Conservation (phyloP, 352 stramenopile species). For the Phytophthora fragariae region DNA sequence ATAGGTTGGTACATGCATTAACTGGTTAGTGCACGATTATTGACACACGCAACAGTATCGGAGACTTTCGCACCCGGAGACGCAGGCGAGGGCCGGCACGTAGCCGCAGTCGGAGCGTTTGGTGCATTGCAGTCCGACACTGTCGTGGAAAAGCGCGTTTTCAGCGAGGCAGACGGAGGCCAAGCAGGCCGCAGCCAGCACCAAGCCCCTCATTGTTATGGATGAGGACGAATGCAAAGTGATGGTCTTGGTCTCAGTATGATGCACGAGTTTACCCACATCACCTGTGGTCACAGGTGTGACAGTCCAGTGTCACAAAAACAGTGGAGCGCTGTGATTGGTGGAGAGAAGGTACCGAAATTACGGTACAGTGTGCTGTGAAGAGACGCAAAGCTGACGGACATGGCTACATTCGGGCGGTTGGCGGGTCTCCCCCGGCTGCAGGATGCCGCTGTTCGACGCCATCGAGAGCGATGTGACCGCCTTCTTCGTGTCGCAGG, state of each 20-base stretch:
- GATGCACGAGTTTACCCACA: conserved; percentile 25
- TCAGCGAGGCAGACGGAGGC: conserved; percentile 13
- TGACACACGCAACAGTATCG: not conserved
- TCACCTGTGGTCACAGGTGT: not conserved
- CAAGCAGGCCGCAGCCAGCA: conserved; percentile 15
- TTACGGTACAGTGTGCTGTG: conserved; percentile 15
- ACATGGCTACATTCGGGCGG: conserved; percentile 32
- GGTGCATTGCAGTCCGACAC: conserved; percentile 55
- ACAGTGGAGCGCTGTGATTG: conserved; percentile 8
- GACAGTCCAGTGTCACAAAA: conserved; percentile 24
- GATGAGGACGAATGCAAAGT: conserved; percentile 12
- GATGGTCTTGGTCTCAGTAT: conserved; percentile 11
- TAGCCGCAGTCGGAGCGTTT: conserved; percentile 74
- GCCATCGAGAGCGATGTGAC: conserved; percentile 66
- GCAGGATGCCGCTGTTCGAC: conserved; percentile 73
- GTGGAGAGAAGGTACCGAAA: conserved; percentile 6
- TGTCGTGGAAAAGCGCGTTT: conserved; percentile 40
- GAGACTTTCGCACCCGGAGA: conserved; percentile 51
- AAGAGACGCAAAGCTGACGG: conserved; percentile 27
- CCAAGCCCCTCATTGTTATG: conserved; percentile 6
- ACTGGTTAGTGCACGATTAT: not conserved
- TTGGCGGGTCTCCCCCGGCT: conserved; percentile 1
- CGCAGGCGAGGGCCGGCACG: conserved; percentile 74
- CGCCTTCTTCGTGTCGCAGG: conserved; percentile 77
- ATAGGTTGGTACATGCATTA: not conserved